Base-by-base conservation (phyloP, 192 early-diverging fungal species). In the Coemansia sp. region DNA sequence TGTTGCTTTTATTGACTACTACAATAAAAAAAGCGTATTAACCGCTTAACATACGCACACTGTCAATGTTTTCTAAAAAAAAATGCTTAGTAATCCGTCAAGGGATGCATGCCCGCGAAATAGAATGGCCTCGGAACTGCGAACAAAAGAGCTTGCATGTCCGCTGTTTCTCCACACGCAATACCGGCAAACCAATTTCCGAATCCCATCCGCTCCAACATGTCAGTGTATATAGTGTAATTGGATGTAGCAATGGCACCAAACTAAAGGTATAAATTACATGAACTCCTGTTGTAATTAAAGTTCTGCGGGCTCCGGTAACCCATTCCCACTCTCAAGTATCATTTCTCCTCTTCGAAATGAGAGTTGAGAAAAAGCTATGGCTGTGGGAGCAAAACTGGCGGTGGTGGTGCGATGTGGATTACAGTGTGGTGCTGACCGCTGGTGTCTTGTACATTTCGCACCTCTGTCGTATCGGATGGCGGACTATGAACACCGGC, bases 341-440 rank as follows among this genome's bases (percentile, higher is more conserved):
- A 27, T 27, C 24, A 27, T 21, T 39, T 39, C 37, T 39, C 40
- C 11, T 41, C 40, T 41, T 41, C 13, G 10, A 14, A 3, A 59
- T 27, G 8, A 27, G 11, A 48, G 53, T 40, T 4, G 24, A 44
- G 4, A 14, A 64, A 57, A 7, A n/a, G 57, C 34, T 57, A 51
- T 34, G 59, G 19, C 14, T 50, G n/a, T 21, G 34, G 9, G 34
- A 64, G 29, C 37, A 44, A 45, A 31, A 35, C 62, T 29, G 65
- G 69, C 24, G 41, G 69, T 3, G 75, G 75, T 14, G 53, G 7
- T 2, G 63, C 8, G 36, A 77, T 64, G 14, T 72, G 46, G 13
- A 77, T 42, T 6, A 54, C 33, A 44, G 64, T 69, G 54, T 67
- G 68, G 40, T 41, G 54, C 10, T 14, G 5, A 6, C 29, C n/a